Base-by-base conservation (phyloP, 371 early-diverging fungal genomes). In the Syncephalastrum sp. region DNA sequence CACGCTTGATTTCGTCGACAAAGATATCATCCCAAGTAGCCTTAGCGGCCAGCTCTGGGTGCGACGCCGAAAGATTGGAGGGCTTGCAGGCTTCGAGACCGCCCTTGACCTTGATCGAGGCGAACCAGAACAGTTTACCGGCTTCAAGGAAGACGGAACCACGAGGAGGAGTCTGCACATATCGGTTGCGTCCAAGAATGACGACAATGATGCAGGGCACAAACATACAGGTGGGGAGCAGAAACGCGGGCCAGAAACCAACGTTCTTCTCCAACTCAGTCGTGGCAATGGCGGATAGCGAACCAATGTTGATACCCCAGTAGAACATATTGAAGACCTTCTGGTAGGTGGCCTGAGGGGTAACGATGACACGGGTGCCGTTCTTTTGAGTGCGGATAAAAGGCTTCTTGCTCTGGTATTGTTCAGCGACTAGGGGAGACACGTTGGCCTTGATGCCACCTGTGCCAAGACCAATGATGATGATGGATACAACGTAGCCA, bases 251-350 rank as follows among this genome's bases (percentile, higher is more conserved):
- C 84, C 84, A 84, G 68, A 83, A 87, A 56, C 81, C 83, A 41
- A 82, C 74, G 25, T 77, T 68, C 59, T 72, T 73, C 52, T 77
- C 78, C 23, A 82, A 57, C 33, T 82, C 82, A 12, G 85, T 84
- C n/a, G 82, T 79, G 29, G 82, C 77, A 57, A 84, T 81, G 59
- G 85, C 81, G 38, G 81, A 60, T 17, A 91, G 79, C 29, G 88
- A 79, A 27, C 95, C 92, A 50, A 87, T 55, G 58, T 93, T 93
- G 63, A 96, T 89, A 51, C 88, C 80, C 50, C 81, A 88, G 73
- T 93, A 95, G 64, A 93, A 93, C 53, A 61, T 63, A 53, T 63
- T 68, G 63, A 77, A 77, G 27, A 77, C 70, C 53, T 69, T 71
- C 61, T 74, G 74, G 25, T 73, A 77, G 21, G 74, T 77, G 41